Evolutionary conservation across 140 eudicot genomes (phyloP).

Genomic region (Bidens hawaiensis): DNA sequence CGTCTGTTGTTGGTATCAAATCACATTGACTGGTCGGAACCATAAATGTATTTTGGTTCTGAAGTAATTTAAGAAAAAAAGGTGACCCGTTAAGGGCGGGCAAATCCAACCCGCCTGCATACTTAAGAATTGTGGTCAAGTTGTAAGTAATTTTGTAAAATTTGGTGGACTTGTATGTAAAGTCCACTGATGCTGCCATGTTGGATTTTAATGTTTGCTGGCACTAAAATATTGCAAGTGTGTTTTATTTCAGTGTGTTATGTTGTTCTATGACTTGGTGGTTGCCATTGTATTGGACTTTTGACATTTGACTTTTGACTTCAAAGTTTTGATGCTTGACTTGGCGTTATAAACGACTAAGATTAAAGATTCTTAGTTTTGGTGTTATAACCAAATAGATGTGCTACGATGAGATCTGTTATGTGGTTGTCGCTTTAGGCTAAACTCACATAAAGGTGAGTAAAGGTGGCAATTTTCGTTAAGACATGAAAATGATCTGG

Average conservation of each 20-base stretch:
- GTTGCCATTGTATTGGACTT: neutral
- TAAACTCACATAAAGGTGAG: neutral
- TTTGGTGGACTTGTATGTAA: slow-evolving; percentile 9
- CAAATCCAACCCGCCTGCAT: neutral
- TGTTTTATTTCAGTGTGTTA: neutral
- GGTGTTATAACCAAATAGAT: neutral
- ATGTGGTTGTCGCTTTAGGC: neutral
- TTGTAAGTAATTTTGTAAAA: slow-evolving; percentile 17
- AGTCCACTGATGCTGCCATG: slow-evolving; percentile 11
- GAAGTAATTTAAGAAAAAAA: slow-evolving; percentile 6
- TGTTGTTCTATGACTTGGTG: neutral
- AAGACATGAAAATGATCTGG: neutral
- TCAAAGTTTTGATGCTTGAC: slow-evolving; percentile 10
- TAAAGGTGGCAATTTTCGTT: neutral
- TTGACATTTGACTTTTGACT: neutral
- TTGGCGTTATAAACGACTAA: neutral
- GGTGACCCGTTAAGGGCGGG: neutral
- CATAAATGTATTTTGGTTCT: slow-evolving; percentile 6
- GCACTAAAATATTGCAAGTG: slow-evolving; percentile 8
- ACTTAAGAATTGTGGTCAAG: neutral
- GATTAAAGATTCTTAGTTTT: neutral
- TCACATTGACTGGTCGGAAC: slow-evolving; percentile 21
- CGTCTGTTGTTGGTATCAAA: slow-evolving; percentile 48
- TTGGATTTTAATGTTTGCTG: slow-evolving; percentile 5
- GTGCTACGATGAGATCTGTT: neutral